Conservation (phyloP, 2,329 filamentous ascomycete species). For the Paecilomyces niveus region DNA sequence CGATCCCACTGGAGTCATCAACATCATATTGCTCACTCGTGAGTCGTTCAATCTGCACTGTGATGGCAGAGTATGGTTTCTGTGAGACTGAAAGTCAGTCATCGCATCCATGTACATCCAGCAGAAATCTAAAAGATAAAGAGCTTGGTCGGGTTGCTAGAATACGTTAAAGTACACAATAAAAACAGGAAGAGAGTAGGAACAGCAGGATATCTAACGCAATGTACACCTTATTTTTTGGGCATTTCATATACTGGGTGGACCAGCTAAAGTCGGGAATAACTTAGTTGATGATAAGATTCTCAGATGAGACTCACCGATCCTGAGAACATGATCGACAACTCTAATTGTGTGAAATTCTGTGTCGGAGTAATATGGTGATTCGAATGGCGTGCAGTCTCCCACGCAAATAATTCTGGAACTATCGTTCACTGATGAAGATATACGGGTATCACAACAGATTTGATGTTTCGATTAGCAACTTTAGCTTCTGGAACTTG, state of each 20-base stretch:
- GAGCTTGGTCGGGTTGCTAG: too few relatives aligned
- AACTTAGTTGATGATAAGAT: neutral
- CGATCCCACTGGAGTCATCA: slow-evolving; percentile 84
- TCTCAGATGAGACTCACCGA: slow-evolving; percentile 14
- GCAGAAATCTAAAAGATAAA: neutral
- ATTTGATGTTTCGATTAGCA: neutral
- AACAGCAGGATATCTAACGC: neutral
- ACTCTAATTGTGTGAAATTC: neutral
- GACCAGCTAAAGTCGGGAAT: neutral
- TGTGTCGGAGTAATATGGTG: neutral
- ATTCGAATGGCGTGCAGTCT: neutral
- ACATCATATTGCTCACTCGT: slow-evolving; percentile 86
- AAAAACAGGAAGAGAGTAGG: neutral
- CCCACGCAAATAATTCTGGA: neutral
- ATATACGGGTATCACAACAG: neutral
- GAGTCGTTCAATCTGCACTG: slow-evolving; percentile 82
- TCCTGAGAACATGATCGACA: slow-evolving; percentile 28
- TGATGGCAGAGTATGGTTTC: slow-evolving; percentile 90
- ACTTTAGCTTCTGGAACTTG: neutral
- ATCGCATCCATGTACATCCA: slow-evolving; percentile 1
- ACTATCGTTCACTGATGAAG: neutral
- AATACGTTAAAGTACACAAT: too few relatives aligned
- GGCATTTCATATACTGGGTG: neutral
- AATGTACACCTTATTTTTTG: neutral
- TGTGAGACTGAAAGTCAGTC: slow-evolving; percentile 34